Percentiles rank a stretch among this genome's conserved stretches.
These are phyloP conservation scores for Nyctanthes arbortristis DNA, from an alignment of 257 asterid species.

Conservation along the genomic window DNA sequence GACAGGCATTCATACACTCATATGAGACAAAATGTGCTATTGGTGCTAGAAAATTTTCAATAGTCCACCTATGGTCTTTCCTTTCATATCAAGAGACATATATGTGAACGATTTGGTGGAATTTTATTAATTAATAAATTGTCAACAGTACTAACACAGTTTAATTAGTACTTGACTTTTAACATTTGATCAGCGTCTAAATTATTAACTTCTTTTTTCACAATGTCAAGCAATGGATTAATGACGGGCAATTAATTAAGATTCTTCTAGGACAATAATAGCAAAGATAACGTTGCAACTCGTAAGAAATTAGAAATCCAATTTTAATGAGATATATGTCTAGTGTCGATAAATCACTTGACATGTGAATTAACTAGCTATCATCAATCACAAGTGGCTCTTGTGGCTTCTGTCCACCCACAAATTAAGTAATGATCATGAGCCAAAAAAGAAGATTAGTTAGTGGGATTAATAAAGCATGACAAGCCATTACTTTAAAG, in stretches of 20 bases:
- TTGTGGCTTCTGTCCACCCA: neutral
- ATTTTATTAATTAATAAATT: too few relatives aligned
- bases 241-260: neutral
- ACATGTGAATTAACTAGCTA: slow-evolving; percentile 1
- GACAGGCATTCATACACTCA: too few relatives aligned
- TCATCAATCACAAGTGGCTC: slow-evolving; percentile 19
- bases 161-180: too few relatives aligned
- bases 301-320: slow-evolving; percentile 5
- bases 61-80: too few relatives aligned
- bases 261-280: neutral
- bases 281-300: neutral
- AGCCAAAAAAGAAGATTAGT: slow-evolving; percentile 23
- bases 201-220: neutral
- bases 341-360: too few relatives aligned
- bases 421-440: neutral
- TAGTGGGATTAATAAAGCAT: slow-evolving; percentile 35
- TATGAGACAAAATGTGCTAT: too few relatives aligned
- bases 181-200: neutral
- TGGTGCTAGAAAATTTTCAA: too few relatives aligned
- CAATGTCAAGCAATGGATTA: neutral
- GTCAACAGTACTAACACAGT: too few relatives aligned
- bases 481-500: slow-evolving; percentile 22
- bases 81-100: too few relatives aligned
- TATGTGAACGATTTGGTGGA: too few relatives aligned
- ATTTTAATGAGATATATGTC: too few relatives aligned